Evolutionary conservation across 768 basidiomycete species (phyloP).

Genomic region (Pleurotus salmoneostramineus): DNA sequence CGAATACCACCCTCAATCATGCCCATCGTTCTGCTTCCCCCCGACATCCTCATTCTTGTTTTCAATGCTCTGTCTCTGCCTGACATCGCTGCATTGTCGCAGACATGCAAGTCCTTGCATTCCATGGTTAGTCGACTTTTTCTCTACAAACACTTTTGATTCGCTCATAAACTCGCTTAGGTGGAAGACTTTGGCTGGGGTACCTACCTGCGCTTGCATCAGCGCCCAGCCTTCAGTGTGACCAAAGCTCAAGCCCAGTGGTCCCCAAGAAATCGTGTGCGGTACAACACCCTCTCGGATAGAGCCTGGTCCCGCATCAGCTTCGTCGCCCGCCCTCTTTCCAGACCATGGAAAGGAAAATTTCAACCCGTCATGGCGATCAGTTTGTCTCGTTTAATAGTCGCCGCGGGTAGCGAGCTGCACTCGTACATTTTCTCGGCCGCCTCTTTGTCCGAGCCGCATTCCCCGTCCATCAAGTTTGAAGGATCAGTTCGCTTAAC

Average conservation of each 20-base stretch:
- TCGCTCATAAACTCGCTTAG: conserved; percentile 27
- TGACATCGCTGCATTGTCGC: conserved; percentile 24
- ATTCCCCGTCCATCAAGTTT: conserved; percentile 38
- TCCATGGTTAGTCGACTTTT: conserved; percentile 36
- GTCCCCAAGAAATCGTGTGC: conserved; percentile 38
- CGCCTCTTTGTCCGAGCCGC: conserved; percentile 15
- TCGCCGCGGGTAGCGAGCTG: conserved; percentile 57
- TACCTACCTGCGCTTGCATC: conserved; percentile 43
- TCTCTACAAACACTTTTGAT: neutral
- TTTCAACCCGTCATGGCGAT: conserved; percentile 55
- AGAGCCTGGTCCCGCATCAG: conserved; percentile 42
- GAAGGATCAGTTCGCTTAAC: conserved; percentile 43
- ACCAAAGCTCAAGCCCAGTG: conserved; percentile 37
- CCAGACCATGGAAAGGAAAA: conserved; percentile 53
- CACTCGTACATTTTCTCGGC: conserved; percentile 51
- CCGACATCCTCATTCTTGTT: too few relatives aligned
- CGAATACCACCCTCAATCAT: too few relatives aligned
- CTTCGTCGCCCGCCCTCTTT: conserved; percentile 65
- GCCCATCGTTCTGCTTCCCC: too few relatives aligned
- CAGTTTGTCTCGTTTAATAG: conserved; percentile 49
- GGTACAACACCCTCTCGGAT: conserved; percentile 52
- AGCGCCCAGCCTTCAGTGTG: conserved; percentile 53
- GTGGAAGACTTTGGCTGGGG: conserved; percentile 63
- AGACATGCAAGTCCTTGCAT: conserved; percentile 34
- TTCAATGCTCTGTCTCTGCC: too few relatives aligned